Base-by-base conservation (phyloP, 78 protist genomes). In the Protostelium mycophagum region DNA sequence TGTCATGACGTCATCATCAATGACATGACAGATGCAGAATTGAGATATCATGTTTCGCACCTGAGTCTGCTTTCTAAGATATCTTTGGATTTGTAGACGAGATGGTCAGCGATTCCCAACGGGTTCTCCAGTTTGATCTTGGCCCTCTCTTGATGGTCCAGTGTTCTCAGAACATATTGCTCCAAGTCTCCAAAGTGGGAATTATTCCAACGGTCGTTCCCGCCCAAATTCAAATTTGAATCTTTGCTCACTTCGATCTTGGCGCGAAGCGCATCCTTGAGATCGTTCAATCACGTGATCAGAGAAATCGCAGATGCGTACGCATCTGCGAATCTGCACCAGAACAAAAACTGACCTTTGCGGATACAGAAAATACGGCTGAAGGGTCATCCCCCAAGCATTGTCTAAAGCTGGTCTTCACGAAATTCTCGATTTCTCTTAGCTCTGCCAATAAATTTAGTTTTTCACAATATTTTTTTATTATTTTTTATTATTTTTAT, bases 111-210 rank as follows among this genome's bases (percentile, higher is more conserved):
- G 28, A 94, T 95, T 34, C 96, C 96, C 5, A 94, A 63, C 51
- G 94, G 96, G 38, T 92, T 94, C 36, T 90, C 38, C 23, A 94
- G 28, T 51, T 94, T 94, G 29, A 94, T n/a, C 83, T 85, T 90
- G 0, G 88, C 51, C 36, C 96, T 88, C 63, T 94, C 90, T 25
- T 63, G 34, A 16, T 90, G 87, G 63, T 94, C 94, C 28, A 94
- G 38, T 35, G 94, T 88, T 16, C 92, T 88, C 1, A 94, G 23
- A 9, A 94, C 83, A 51, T 93, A 92, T 28, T 90, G 36, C 34
- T 94, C 96, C 0, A 94, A 35, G 1, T 87, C 95, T 1, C 91
- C 89, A 29, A 93, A 93, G 35, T 25, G 84, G 36, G 91, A 88
- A 0, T 83, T 35, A 28, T 73, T 63, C 95, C 95, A 93, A 51